Base-by-base conservation (phyloP, 306 rosid genomes). In the Gynostemma pentaphyllum region DNA sequence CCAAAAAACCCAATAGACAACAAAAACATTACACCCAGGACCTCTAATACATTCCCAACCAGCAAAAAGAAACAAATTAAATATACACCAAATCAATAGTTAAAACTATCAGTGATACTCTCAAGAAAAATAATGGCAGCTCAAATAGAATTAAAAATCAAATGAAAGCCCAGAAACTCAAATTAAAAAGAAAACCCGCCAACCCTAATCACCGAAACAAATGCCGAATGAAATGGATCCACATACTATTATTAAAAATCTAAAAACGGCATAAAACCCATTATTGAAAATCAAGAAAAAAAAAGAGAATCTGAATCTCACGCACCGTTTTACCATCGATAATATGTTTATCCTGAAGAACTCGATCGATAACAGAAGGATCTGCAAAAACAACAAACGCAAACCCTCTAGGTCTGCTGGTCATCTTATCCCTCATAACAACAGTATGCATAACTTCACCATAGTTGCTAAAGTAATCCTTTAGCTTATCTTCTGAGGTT, bases 281-380 rank as follows among this genome's bases (percentile, higher is more conserved):
- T 34, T 36, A 37, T 6, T 5, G 21, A 15, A 16, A 64, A 46
- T 11, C 18, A 44, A 1, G 9, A 64, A 63, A 7, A 40, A 22
- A 18, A 42, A 15, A 15, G 7, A 3, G 26, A 30, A 19, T 5
- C 22, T 0, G 47, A 30, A 8, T 47, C 45, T 12, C 2, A 47
- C 66, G 60, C 66, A 85, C 96, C 95, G 92, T 82, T 88, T 95
- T 84, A 9, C 96, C 98, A 49, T 91, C 98, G 30, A 91, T 82
- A 52, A 82, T 80, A 41, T 91, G 98, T 52, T 78, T 82, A 39
- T 88, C 98, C 81, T 88, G 86, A 15, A 91, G 87, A 81, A 91
- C 96, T 81, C 82, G 77, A 79, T 91, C 98, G 4, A 91, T 96
- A 36, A 86, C 76, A 15, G 85, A 51, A 52, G 98, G 98, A 91